Evolutionary conservation across 1,139 yeast genomes (phyloP).

Genomic region (Saccharomyces hybrid): DNA sequence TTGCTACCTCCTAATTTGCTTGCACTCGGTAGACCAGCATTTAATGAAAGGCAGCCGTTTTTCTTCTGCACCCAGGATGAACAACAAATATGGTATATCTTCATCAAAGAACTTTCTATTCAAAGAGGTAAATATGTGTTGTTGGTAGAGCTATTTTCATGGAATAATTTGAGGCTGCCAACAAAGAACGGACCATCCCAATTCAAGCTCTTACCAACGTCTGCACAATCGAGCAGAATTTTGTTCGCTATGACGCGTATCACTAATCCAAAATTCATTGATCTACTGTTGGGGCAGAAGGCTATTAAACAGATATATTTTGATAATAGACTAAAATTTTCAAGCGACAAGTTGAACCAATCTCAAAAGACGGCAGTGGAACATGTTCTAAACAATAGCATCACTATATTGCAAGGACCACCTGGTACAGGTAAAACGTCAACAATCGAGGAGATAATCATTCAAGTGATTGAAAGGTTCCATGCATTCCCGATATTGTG

Average conservation of each 20-base stretch:
- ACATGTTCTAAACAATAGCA: slow-evolving; percentile 56
- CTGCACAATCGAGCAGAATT: slow-evolving; percentile 55
- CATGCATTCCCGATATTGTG: slow-evolving; percentile 59
- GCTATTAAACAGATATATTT: slow-evolving; percentile 53
- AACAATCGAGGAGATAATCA: slow-evolving; percentile 56
- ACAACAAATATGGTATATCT: slow-evolving; percentile 41
- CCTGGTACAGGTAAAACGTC: slow-evolving; percentile 68
- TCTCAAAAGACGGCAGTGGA: slow-evolving; percentile 64
- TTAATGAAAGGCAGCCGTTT: slow-evolving; percentile 38
- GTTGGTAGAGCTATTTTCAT: slow-evolving; percentile 45
- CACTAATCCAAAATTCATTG: slow-evolving; percentile 48
- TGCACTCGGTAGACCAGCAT: slow-evolving; percentile 36
- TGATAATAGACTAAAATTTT: slow-evolving; percentile 44
- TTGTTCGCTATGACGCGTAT: slow-evolving; percentile 57
- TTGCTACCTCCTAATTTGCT: slow-evolving; percentile 34
- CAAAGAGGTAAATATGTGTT: slow-evolving; percentile 36
- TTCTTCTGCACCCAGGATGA: slow-evolving; percentile 35
- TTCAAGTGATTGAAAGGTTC: slow-evolving; percentile 49
- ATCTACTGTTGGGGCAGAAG: slow-evolving; percentile 52
- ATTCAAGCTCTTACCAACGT: slow-evolving; percentile 53
- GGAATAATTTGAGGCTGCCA: slow-evolving; percentile 52
- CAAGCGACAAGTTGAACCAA: slow-evolving; percentile 45
- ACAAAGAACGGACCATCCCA: slow-evolving; percentile 35
- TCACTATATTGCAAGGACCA: slow-evolving; percentile 61
- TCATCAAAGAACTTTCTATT: slow-evolving; percentile 33